Evolutionary conservation across 345 rosid species (phyloP).

Genomic region (Physaria fendleri): DNA sequence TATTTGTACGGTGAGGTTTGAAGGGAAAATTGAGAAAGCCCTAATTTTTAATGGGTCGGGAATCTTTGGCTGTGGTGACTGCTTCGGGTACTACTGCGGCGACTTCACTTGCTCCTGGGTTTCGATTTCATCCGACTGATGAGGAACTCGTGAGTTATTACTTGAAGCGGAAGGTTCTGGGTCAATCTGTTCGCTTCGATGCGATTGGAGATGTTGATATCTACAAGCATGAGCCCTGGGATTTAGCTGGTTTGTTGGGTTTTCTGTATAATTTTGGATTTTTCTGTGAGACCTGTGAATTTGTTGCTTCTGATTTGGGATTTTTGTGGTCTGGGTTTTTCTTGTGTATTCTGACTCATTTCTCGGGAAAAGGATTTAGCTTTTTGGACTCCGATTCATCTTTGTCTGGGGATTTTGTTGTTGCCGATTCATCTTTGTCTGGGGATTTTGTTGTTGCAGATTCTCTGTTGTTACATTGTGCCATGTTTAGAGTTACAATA

Average conservation of each 20-base stretch:
- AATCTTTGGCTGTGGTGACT: constrained; percentile 24
- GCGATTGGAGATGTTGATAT: constrained; percentile 76
- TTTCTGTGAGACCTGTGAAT: not conserved
- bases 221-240: constrained; percentile 82
- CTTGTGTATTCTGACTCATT: not conserved
- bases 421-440: too few species aligned
- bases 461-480: not conserved
- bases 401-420: not conserved
- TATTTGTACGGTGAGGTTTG: not conserved
- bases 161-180: constrained; percentile 72
- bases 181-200: constrained; percentile 62
- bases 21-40: constrained; percentile 9
- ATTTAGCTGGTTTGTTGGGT: constrained; percentile 50
- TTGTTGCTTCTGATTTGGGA: constrained; percentile 6
- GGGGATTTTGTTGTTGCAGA: constrained; percentile 8
- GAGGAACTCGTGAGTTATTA: constrained; percentile 75
- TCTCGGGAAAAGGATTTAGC: constrained; percentile 1
- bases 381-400: not conserved
- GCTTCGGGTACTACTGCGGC: constrained; percentile 19
- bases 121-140: constrained; percentile 85
- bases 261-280: not conserved
- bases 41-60: constrained; percentile 34
- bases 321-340: not conserved
- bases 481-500: constrained; percentile 3
- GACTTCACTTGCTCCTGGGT: constrained; percentile 86